These are phyloP conservation scores for Pyrenochaeta sp. DNA, from an alignment of 2,329 filamentous ascomycete species.

Conservation along the genomic window DNA sequence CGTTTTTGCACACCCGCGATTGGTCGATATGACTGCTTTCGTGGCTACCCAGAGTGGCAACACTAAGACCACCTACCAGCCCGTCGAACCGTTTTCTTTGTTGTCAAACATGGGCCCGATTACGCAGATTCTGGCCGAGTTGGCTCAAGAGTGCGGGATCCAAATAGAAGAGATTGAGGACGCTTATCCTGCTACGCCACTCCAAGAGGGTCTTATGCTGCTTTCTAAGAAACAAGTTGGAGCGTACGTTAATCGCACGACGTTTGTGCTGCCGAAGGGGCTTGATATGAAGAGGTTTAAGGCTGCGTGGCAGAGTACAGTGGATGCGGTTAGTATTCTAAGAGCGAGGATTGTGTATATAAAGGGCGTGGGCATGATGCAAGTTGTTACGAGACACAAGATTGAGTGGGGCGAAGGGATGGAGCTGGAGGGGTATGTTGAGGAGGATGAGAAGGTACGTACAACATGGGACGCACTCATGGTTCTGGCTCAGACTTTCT, in stretches of 20 bases:
- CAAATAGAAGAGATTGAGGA: conserved; percentile 51
- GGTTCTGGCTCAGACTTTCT: too few relatives aligned
- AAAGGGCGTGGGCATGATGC: too few relatives aligned
- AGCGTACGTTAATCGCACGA: conserved; percentile 51
- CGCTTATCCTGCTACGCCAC: conserved; percentile 63
- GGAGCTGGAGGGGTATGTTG: too few relatives aligned
- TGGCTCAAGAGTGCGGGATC: background rate
- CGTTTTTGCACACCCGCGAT: background rate
- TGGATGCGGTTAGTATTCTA: background rate
- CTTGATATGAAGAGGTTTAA: conserved; percentile 4
- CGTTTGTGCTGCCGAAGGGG: conserved; percentile 43
- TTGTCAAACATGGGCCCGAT: background rate
- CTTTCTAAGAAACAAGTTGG: conserved; percentile 61
- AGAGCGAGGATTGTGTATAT: background rate
- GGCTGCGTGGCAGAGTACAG: background rate
- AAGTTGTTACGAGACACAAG: too few relatives aligned
- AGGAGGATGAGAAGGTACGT: too few relatives aligned
- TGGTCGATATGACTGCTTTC: background rate
- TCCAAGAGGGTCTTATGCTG: conserved; percentile 65
- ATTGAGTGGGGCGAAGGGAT: too few relatives aligned
- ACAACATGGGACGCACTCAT: too few relatives aligned
- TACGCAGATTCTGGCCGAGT: background rate
- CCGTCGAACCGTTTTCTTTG: too few relatives aligned
- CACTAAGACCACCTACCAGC: too few relatives aligned
- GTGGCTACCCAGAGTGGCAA: too few relatives aligned